Evolutionary conservation across 2,329 filamentous ascomycete genomes (phyloP).

Genomic region (Calonectria henricotiae): DNA sequence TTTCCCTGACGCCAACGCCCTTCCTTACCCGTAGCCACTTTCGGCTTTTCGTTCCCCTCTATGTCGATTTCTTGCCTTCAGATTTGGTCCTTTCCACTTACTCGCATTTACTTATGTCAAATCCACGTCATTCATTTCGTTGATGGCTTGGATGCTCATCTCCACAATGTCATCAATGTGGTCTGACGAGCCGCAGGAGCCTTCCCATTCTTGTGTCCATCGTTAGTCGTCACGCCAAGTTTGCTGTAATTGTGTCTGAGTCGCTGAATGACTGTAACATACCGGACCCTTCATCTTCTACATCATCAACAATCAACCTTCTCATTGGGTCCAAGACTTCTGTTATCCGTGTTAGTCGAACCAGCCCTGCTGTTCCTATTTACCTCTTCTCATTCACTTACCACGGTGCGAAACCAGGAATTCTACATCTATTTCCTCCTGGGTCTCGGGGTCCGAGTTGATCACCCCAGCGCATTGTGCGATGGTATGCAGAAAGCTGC

Average conservation of each 20-base stretch:
- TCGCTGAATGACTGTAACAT: conserved; percentile 60
- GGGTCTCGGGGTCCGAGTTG: conserved; percentile 53
- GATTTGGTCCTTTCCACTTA: conserved; percentile 14
- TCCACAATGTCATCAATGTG: conserved; percentile 69
- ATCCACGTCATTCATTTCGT: conserved; percentile 60
- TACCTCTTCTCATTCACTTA: conserved; percentile 42
- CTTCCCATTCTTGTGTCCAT: conserved; percentile 68
- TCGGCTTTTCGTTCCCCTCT: conserved; percentile 25
- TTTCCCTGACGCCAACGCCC: conserved; percentile 35
- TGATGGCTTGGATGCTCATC: conserved; percentile 62
- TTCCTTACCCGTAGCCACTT: conserved; percentile 7
- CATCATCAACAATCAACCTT: conserved; percentile 70
- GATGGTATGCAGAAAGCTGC: conserved; percentile 62
- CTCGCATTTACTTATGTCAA: conserved; percentile 45
- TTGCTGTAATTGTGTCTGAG: conserved; percentile 50
- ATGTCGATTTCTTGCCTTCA: conserved; percentile 23
- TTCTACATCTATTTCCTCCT: conserved; percentile 54
- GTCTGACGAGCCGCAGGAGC: conserved; percentile 71
- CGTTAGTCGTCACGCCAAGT: conserved; percentile 50
- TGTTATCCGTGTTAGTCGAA: conserved; percentile 43
- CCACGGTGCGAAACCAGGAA: conserved; percentile 52
- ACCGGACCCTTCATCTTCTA: conserved; percentile 75
- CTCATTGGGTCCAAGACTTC: conserved; percentile 67
- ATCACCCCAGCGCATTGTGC: conserved; percentile 63
- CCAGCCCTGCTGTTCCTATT: too few species aligned